A percentile compares a stretch with the other conserved stretches of the same genome.
Evolutionary conservation across 2,329 filamentous ascomycete genomes (phyloP).

Genomic region (Clonostachys sp.): DNA sequence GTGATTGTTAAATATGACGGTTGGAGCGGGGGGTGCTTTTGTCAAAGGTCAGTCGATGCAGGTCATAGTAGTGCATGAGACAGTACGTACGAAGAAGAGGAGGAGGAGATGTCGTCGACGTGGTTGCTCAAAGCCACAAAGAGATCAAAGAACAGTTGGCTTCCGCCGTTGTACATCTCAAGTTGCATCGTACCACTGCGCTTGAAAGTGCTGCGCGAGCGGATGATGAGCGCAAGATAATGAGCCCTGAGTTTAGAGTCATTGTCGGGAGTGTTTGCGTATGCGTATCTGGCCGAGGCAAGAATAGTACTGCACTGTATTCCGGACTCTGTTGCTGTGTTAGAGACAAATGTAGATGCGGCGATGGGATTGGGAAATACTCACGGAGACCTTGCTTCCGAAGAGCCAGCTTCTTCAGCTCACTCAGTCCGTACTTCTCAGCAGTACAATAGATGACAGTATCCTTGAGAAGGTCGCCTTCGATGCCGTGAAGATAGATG

Average conservation of each 20-base stretch:
- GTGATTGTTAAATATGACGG: slow-evolving; percentile 12
- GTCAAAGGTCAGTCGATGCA: background rate
- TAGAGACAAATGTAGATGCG: background rate
- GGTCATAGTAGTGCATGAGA: background rate
- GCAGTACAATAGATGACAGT: slow-evolving; percentile 90
- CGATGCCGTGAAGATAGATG: slow-evolving; percentile 61
- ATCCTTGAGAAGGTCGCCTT: slow-evolving; percentile 74
- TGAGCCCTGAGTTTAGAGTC: slow-evolving; percentile 90
- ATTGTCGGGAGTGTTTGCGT: slow-evolving; percentile 80
- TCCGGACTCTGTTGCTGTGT: slow-evolving; percentile 52
- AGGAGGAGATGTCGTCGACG: slow-evolving; percentile 63
- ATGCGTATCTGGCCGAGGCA: slow-evolving; percentile 82
- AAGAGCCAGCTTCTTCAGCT: slow-evolving; percentile 78
- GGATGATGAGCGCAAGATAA: slow-evolving; percentile 88
- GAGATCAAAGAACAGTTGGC: slow-evolving; percentile 82
- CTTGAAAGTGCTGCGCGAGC: slow-evolving; percentile 84
- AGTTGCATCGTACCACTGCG: slow-evolving; percentile 92
- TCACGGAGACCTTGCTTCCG: slow-evolving; percentile 82
- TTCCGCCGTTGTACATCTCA: slow-evolving; percentile 86
- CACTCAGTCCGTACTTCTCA: slow-evolving; percentile 76
- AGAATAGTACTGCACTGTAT: slow-evolving; percentile 84
- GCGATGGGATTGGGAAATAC: slow-evolving; percentile 16
- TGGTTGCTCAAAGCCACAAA: slow-evolving; percentile 93
- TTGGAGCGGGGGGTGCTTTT: slow-evolving; percentile 42
- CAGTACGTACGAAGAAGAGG: background rate